phyloP scores from a whole-genome alignment of 2,329 filamentous ascomycete genomes.

The Exophiala spinifera region DNA sequence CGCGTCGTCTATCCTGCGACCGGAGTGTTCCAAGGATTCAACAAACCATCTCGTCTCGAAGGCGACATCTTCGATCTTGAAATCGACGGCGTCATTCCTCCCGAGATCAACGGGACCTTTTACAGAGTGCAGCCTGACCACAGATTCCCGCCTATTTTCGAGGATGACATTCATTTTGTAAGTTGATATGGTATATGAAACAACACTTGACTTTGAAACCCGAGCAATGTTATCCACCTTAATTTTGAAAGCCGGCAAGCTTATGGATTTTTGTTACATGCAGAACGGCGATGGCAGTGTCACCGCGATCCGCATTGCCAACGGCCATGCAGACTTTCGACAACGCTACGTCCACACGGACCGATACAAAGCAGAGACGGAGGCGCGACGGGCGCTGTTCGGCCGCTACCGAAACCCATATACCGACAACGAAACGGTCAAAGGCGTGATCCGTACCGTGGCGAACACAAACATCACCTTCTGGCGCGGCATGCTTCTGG shows the following conservation, averaged over 20 bases:
- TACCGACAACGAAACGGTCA: constrained; percentile 49
- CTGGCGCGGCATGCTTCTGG: constrained; percentile 51
- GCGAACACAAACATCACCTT: constrained; percentile 59
- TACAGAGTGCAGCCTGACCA: constrained; percentile 46
- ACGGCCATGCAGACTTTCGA: constrained; percentile 44
- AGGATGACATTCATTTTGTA: constrained; percentile 51
- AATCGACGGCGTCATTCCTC: constrained; percentile 40
- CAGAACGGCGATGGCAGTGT: constrained; percentile 44
- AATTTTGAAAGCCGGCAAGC: background rate
- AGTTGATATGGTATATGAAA: too few species aligned
- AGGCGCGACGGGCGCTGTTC: constrained; percentile 45
- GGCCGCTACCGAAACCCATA: constrained; percentile 58
- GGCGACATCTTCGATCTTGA: constrained; percentile 33
- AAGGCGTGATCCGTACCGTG: constrained; percentile 55
- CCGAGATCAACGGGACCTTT: constrained; percentile 45
- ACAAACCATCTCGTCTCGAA: constrained; percentile 40
- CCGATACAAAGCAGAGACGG: constrained; percentile 40
- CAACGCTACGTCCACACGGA: constrained; percentile 45
- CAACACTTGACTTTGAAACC: too few species aligned
- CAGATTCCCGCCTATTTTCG: constrained; percentile 54
- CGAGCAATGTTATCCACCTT: too few species aligned
- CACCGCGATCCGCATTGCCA: constrained; percentile 42
- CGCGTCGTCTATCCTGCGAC: constrained; percentile 21
- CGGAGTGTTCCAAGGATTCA: constrained; percentile 35
- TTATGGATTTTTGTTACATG: background rate